Base-by-base conservation (phyloP, 75 land plant genomes). In the Gnetum montanum region DNA sequence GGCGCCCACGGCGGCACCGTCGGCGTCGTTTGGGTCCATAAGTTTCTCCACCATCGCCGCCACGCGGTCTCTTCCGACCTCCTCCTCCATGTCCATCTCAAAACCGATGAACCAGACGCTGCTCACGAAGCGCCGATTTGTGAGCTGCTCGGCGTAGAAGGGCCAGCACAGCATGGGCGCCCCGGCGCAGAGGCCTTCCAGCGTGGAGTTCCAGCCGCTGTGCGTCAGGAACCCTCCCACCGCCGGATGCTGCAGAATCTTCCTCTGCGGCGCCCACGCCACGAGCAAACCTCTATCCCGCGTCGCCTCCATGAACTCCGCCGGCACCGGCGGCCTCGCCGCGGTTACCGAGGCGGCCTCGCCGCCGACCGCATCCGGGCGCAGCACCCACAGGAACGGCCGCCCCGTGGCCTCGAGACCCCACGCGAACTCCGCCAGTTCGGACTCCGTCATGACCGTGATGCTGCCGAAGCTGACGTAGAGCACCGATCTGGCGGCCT, bases 191-290 rank as follows among this genome's bases (percentile, higher is more conserved):
- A 56, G 41, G 38, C 57, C 62, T 46, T 80, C 84, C 44, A 62
- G 25, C 1, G 58, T 59, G 0, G 79, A 80, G 54, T 80, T 80
- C 79, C 75, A 80, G 1, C 79, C 79, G 38, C 79, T 73, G 35
- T 80, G 79, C 4, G 70, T 59, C 62, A 60, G 61, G 46, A 80
- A 80, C 16, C 63, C 75, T 0, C 69, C 76, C 12, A 78, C 66
- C 0, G 90, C 61, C 19, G 52, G 52, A 48, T 78, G 82, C 13
- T 43, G n/a, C 16, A 86, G 64, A 2, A 86, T 69, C 44, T 55
- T 59, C 36, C 55, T 24, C 46, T 86, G 90, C 18, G 82, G 79
- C 8, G 73, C 85, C 90, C 90, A 86, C 1, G 64, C 33, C 24
- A 81, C 76, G 28, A 86, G 23, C 20, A 54, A 73, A 6, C 69